Base-by-base conservation (phyloP, 371 early-diverging fungal genomes). In the Lichtheimia ornata region DNA sequence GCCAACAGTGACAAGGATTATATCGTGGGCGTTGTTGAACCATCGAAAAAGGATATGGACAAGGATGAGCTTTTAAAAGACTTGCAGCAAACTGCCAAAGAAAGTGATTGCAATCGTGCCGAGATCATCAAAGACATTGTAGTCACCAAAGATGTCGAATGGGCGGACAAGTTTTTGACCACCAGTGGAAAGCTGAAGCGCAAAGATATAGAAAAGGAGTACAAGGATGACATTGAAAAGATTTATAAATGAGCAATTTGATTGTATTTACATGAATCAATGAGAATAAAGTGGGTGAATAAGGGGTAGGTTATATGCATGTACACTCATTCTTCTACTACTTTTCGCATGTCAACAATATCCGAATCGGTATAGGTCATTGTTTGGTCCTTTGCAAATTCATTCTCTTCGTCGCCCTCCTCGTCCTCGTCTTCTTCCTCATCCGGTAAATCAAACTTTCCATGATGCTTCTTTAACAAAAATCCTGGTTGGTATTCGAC, bases 21-120 rank as follows among this genome's bases (percentile, higher is more conserved):
- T 41, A 78, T 85, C 13, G 63, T 92, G 20, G 92, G 86, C 13
- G 73, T 92, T 17, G 86, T 92, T 3, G 89, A 91, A 63, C 90
- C 92, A 0, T 50, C 57, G 1, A 65, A 82, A 12, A 20, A 69
- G 11, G 59, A 75, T 13, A 73, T 66, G 18, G 77, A 78, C 12
- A 79, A 80, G 49, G 76, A 74, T 44, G 58, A 56, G 40, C 70
- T 85, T 4, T 56, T 84, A 17, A 74, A 77, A 49, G 68, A 72
- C 3, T 52, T 85, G 30, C 83, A 84, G 67, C 52, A 63, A 3
- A 75, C 76, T 24, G 86, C 86, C 7, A 61, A 66, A 24, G 22
- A 70, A 12, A 43, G 65, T 9, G 81, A 79, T 1, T 79, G 83
- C 44, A 83, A 75, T 22, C 70, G 70, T n/a, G 72, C 76, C 1